These are phyloP conservation scores for Vigna trinervia DNA, from an alignment of 306 rosid genomes.

Conservation along the genomic window DNA sequence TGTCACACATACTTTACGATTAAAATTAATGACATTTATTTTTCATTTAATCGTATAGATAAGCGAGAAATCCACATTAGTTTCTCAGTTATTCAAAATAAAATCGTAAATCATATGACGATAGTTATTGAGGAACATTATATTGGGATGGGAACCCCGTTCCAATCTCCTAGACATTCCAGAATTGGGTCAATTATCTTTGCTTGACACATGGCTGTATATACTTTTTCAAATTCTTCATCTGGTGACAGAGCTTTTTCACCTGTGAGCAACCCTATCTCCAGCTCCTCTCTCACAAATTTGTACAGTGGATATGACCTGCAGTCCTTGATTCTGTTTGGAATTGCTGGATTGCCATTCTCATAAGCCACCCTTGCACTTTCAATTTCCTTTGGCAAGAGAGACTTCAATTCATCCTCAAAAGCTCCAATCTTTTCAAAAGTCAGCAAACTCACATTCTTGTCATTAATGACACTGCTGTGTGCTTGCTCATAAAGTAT, in stretches of 20 bases:
- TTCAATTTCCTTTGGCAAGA: constrained; percentile 55
- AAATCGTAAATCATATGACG: neutral
- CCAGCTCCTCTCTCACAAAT: constrained; percentile 58
- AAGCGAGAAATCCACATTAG: neutral
- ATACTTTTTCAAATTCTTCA: constrained; percentile 66
- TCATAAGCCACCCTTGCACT: constrained; percentile 50
- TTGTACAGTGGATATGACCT: constrained; percentile 64
- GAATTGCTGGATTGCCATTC: constrained; percentile 48
- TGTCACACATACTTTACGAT: neutral
- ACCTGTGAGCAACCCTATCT: constrained; percentile 50
- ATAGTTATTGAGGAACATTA: neutral
- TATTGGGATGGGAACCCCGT: constrained; percentile 46
- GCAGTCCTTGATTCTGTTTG: constrained; percentile 54
- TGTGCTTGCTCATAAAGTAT: constrained; percentile 55
- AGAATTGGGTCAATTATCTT: constrained; percentile 57
- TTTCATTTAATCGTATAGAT: constrained; percentile 3
- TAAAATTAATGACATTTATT: constrained; percentile 8
- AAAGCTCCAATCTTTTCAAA: constrained; percentile 56
- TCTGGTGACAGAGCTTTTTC: constrained; percentile 60
- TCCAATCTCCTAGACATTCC: constrained; percentile 54
- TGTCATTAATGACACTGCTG: constrained; percentile 38
- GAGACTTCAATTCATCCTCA: constrained; percentile 47
- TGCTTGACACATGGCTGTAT: constrained; percentile 53
- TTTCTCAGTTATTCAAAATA: constrained; percentile 30
- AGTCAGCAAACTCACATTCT: constrained; percentile 33